phyloP scores from a whole-genome alignment of 768 basidiomycete species.

The Cantharellus anzutake region DNA sequence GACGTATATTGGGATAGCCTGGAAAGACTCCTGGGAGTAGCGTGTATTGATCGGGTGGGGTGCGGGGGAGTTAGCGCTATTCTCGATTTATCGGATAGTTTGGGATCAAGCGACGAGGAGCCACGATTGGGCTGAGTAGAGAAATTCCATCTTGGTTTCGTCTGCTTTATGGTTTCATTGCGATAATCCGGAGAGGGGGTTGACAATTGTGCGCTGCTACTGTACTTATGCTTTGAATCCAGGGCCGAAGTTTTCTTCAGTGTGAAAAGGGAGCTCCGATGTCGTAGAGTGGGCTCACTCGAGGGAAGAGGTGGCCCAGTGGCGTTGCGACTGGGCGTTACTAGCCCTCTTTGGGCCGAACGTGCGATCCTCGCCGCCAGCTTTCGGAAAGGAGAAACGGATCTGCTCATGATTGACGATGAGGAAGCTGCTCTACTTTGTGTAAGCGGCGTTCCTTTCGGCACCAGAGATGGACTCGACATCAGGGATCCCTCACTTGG shows the following conservation, averaged over 20 bases:
- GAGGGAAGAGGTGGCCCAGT: not conserved
- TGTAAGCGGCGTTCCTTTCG: not conserved
- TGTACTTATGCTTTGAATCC: constrained; percentile 17
- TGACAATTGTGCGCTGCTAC: constrained; percentile 36
- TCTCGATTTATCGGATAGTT: not conserved
- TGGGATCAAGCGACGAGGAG: not conserved
- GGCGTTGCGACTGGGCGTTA: not conserved
- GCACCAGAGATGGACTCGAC: not conserved
- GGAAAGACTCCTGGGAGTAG: not conserved
- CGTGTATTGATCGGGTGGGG: not conserved
- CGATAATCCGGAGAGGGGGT: not conserved
- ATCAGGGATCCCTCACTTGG: constrained; percentile 32
- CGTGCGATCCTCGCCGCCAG: constrained; percentile 54
- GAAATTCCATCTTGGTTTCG: constrained; percentile 54
- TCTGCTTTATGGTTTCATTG: not conserved
- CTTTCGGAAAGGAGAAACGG: constrained; percentile 65
- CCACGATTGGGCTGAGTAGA: constrained; percentile 29
- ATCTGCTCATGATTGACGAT: constrained; percentile 37
- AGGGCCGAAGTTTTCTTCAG: constrained; percentile 16
- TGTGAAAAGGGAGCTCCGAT: constrained; percentile 45
- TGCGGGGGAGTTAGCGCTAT: not conserved
- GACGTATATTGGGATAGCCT: not conserved
- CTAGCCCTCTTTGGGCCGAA: not conserved
- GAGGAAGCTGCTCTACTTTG: not conserved
- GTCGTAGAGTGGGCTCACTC: constrained; percentile 26